A percentile compares a stretch with the other conserved stretches of the same genome.
Evolutionary conservation across 345 rosid genomes (phyloP).

Genomic region (Cardamine resedifolia): DNA sequence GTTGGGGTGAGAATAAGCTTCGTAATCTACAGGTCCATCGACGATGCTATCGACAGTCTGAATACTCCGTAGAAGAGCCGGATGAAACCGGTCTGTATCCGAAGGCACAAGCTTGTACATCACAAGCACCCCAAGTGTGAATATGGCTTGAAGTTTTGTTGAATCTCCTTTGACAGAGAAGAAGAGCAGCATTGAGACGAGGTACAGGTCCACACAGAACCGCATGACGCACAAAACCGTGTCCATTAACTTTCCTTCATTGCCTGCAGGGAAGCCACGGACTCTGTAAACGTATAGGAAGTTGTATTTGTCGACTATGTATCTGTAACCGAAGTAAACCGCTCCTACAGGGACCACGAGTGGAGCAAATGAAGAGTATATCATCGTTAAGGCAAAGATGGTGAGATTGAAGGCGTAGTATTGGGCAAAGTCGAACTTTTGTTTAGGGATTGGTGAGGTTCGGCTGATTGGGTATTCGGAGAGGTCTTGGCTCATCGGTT

Average conservation of each 20-base stretch:
- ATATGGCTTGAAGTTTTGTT: slow-evolving; percentile 92
- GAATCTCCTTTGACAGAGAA: slow-evolving; percentile 94
- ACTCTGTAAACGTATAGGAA: slow-evolving; percentile 92
- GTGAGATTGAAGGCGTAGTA: slow-evolving; percentile 95
- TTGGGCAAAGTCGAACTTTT: slow-evolving; percentile 94
- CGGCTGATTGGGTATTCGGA: slow-evolving; percentile 78
- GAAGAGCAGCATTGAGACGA: slow-evolving; percentile 79
- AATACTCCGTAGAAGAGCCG: slow-evolving; percentile 69
- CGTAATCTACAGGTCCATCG: slow-evolving; percentile 84
- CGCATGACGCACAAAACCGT: slow-evolving; percentile 80
- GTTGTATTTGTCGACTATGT: slow-evolving; percentile 94
- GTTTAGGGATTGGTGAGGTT: slow-evolving; percentile 90
- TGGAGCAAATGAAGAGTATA: slow-evolving; percentile 90
- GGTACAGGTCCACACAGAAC: slow-evolving; percentile 85
- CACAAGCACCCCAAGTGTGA: slow-evolving; percentile 81
- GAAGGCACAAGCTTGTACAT: slow-evolving; percentile 87
- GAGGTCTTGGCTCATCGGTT: slow-evolving; percentile 68
- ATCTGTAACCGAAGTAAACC: slow-evolving; percentile 89
- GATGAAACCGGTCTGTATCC: slow-evolving; percentile 58
- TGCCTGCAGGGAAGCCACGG: slow-evolving; percentile 92
- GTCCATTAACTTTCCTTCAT: slow-evolving; percentile 98
- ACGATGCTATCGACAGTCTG: slow-evolving; percentile 76
- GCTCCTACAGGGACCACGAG: slow-evolving; percentile 95
- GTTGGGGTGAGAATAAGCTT: slow-evolving; percentile 82
- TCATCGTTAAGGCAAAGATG: slow-evolving; percentile 87